These are phyloP conservation scores for Picea glauca DNA, from an alignment of 75 land plant species.

Conservation along the genomic window DNA sequence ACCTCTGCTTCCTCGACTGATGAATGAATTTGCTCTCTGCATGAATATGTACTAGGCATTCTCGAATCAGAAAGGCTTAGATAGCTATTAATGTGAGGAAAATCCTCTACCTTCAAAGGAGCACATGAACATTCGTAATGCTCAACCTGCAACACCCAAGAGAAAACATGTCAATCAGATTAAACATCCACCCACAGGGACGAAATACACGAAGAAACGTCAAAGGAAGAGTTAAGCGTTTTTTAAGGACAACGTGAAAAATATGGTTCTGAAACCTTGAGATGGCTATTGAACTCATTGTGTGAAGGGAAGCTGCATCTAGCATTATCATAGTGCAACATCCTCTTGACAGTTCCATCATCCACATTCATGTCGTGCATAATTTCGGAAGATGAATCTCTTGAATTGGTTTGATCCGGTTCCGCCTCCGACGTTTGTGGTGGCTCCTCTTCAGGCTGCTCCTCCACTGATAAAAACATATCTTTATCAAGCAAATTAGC, in stretches of 20 bases:
- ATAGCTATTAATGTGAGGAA: no score
- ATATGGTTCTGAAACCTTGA: background rate
- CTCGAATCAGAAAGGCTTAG: background rate
- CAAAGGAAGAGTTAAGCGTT: background rate
- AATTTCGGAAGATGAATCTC: conserved; percentile 2
- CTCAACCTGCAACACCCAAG: background rate
- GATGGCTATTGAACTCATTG: background rate
- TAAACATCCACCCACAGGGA: background rate
- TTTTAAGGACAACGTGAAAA: no score
- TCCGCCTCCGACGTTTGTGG: background rate
- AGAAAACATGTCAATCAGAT: no score
- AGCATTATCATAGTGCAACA: background rate
- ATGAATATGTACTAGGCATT: background rate
- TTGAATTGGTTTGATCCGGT: background rate
- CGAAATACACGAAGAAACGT: background rate
- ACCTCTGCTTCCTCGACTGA: background rate
- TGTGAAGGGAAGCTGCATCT: background rate
- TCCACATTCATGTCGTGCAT: background rate
- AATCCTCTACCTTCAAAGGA: background rate
- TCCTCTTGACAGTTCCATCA: background rate
- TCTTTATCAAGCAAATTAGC: background rate
- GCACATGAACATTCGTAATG: background rate
- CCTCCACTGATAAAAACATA: no score
- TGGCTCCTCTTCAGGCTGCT: background rate
- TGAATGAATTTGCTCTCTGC: background rate